Base-by-base conservation (phyloP, 768 basidiomycete genomes). In the Russula foetens region DNA sequence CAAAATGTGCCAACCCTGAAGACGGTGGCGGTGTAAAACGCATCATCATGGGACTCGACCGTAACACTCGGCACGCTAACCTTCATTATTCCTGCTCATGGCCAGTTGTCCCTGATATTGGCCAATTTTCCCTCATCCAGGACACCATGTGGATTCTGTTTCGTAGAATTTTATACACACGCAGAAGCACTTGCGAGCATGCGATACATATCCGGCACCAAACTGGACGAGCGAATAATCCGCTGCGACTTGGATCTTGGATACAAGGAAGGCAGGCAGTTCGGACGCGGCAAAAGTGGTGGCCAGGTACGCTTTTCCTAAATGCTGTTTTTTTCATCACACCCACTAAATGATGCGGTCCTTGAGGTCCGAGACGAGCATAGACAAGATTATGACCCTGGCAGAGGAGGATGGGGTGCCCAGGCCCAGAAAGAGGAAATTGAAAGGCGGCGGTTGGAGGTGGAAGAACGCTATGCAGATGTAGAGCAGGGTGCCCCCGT, bases 201-300 rank as follows among this genome's bases (percentile, higher is more conserved):
- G 83, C 85, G 88, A 50, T 95, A 97, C 72, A 84, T 98, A 67
- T 93, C 90, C 53, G 97, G 96, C n/a, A 94, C 95, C 38, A 98
- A 98, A 76, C 84, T 99, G 23, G 97, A 99, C 73, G 97, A 99
- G 74, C 89, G 97, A 35, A 92, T 99, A 67, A 96, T 99, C 64
- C 89, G 97, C 49, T 98, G 95, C 69, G 97, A 99, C 76, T 77
- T 99, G 69, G 97, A 99, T 76, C 79, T 94, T 28, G 97, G 97
- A 7, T 99, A 98, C 75, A 85, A 85, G 69, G 97, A 99, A 70
- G 96, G 96, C 15, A 79, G 97, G 63, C 97, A 99, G 73, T 99
- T 98, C 64, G 97, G 97, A 31, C 79, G 97, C 62, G 97, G 97
- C 28, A 98, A 95, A 74, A 95, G 92, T 65, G 97, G 97, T 33